These are phyloP conservation scores for Volvox africanus DNA, from an alignment of 139 green algal species.

Conservation along the genomic window DNA sequence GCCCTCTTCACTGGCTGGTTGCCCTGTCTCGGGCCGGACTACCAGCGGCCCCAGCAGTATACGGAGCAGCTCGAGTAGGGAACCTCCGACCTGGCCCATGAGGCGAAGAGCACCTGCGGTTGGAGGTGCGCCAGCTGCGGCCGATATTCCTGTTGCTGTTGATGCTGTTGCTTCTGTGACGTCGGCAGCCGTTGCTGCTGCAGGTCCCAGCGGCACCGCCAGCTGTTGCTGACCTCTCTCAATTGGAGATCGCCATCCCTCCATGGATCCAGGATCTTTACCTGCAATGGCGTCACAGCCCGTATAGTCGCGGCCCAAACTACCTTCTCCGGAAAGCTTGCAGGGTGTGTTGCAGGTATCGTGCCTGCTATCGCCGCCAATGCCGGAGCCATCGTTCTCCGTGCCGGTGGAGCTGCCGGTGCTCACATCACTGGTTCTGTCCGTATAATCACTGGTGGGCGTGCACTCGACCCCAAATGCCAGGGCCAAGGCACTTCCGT, in stretches of 20 bases:
- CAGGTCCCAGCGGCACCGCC: too few relatives aligned
- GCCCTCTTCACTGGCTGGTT: not conserved
- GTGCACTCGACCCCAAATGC: too few relatives aligned
- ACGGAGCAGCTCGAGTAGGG: not conserved
- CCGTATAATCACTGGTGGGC: not conserved
- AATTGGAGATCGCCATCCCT: too few relatives aligned
- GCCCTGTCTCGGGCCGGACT: not conserved
- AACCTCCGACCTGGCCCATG: not conserved
- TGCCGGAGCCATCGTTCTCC: not conserved
- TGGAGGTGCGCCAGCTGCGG: not conserved
- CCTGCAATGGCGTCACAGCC: not conserved
- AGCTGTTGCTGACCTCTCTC: too few relatives aligned
- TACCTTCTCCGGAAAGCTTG: too few relatives aligned
- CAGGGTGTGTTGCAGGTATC: not conserved
- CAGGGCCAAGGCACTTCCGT: not conserved
- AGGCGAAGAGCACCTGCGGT: not conserved
- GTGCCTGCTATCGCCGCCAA: not conserved
- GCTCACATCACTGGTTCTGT: not conserved
- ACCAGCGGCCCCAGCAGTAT: not conserved
- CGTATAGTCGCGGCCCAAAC: not conserved
- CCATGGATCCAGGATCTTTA: too few relatives aligned
- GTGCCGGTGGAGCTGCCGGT: not conserved
- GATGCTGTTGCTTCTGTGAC: not conserved
- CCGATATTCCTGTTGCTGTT: not conserved
- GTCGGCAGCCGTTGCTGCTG: too few relatives aligned